phyloP scores from a whole-genome alignment of 2,329 filamentous ascomycete genomes.

The Penicillium oxalicum region DNA sequence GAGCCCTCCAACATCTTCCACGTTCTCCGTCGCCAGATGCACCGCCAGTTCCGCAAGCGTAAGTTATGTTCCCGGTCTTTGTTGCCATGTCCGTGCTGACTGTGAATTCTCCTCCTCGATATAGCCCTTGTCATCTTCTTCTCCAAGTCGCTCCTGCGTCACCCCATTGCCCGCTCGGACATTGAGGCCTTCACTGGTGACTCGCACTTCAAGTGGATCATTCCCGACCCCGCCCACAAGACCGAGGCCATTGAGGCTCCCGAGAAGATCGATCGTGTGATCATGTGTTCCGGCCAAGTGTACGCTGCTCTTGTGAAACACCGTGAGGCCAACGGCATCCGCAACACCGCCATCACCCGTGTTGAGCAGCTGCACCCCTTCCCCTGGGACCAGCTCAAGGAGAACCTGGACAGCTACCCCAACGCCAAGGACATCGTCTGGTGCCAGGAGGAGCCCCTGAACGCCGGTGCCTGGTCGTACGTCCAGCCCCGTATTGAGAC shows the following conservation, averaged over 20 bases:
- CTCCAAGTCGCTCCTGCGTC: slow-evolving; percentile 91
- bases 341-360: slow-evolving; percentile 88
- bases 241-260: slow-evolving; percentile 62
- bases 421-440: slow-evolving; percentile 97
- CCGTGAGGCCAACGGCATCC: slow-evolving; percentile 77
- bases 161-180: slow-evolving; percentile 81
- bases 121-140: slow-evolving; percentile 93
- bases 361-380: slow-evolving; percentile 98
- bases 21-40: slow-evolving; percentile 92
- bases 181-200: slow-evolving; percentile 89
- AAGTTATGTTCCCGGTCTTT: slow-evolving; percentile 40
- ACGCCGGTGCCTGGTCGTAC: slow-evolving; percentile 94
- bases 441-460: slow-evolving; percentile 95
- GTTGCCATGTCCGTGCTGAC: slow-evolving; percentile 12
- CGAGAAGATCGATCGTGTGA: slow-evolving; percentile 86
- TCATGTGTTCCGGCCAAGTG: slow-evolving; percentile 92
- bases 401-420: slow-evolving; percentile 94
- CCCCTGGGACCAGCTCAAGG: slow-evolving; percentile 94
- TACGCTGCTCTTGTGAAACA: slow-evolving; percentile 87
- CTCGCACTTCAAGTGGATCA: slow-evolving; percentile 95
- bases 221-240: slow-evolving; percentile 80
- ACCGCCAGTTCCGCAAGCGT: slow-evolving; percentile 99
- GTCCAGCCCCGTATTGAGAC: slow-evolving; percentile 98
- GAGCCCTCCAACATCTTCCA: slow-evolving; percentile 95
- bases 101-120: neutral